Conservation (phyloP, 176 grass and related monocot species). For the Carex scoparia region DNA sequence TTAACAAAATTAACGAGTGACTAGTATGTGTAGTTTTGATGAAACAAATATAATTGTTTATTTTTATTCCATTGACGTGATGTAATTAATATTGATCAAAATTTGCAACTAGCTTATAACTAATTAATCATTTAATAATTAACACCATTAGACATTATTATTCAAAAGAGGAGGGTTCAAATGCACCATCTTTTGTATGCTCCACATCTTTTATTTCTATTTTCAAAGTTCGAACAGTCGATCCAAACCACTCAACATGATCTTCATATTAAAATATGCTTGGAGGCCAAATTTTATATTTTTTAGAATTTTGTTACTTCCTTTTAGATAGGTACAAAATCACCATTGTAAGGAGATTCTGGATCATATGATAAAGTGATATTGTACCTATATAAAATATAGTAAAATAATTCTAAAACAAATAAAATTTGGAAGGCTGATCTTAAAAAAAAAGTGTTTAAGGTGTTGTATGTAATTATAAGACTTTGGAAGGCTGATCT, state of each 20-base stretch:
- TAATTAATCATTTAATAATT: not conserved
- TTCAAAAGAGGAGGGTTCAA: not conserved
- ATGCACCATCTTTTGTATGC: too few species aligned
- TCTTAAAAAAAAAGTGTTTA: not conserved
- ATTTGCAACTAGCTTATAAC: not conserved
- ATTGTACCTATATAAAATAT: too few species aligned
- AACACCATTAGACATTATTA: not conserved
- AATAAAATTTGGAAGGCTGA: not conserved
- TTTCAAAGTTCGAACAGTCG: too few species aligned
- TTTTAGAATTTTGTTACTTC: too few species aligned
- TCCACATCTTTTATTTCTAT: too few species aligned
- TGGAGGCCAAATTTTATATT: too few species aligned
- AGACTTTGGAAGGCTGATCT: not conserved
- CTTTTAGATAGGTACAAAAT: too few species aligned
- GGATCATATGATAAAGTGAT: too few species aligned
- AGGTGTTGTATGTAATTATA: not conserved
- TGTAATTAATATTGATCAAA: not conserved
- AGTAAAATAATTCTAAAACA: too few species aligned
- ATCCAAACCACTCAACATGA: too few species aligned
- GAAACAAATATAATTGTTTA: not conserved
- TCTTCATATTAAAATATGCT: too few species aligned
- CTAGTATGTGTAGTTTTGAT: not conserved
- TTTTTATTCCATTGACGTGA: not conserved
- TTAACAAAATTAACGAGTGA: not conserved
- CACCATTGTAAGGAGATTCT: too few species aligned